Conservation (phyloP, 495 filamentous ascomycete genomes). For the Trichoderma reesei region DNA sequence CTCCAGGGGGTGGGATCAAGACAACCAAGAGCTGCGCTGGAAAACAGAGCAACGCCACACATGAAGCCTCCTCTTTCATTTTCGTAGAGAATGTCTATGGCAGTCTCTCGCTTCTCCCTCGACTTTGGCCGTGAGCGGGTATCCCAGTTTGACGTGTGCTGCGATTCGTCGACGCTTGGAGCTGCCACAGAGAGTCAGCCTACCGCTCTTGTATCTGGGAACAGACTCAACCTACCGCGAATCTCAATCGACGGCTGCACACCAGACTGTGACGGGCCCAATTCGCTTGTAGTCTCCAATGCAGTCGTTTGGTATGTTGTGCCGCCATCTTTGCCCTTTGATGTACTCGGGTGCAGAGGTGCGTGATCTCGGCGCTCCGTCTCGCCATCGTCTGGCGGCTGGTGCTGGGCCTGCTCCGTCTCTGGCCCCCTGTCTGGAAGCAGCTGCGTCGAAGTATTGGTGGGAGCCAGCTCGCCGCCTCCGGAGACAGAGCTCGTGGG, state of each 20-base stretch:
- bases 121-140: not conserved
- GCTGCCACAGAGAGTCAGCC: not conserved
- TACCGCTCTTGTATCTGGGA: not conserved
- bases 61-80: slow-evolving; percentile 80
- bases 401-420: not conserved
- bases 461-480: not conserved
- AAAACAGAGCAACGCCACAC: slow-evolving; percentile 85
- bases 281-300: not conserved
- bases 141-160: not conserved
- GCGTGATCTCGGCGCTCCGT: not conserved
- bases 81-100: slow-evolving; percentile 86
- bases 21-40: slow-evolving; percentile 71
- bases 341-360: not conserved
- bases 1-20: slow-evolving; percentile 80
- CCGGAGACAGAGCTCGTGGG: not conserved
- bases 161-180: slow-evolving; percentile 1
- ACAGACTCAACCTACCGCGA: not conserved
- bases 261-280: not conserved
- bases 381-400: not conserved
- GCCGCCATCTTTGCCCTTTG: not conserved
- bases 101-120: slow-evolving; percentile 35
- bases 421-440: not conserved
- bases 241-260: slow-evolving; percentile 8
- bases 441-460: not conserved
- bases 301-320: not conserved